A percentile compares a stretch with the other conserved stretches of the same genome.
These are phyloP conservation scores for Lecanicillium sp. DNA, from an alignment of 2,329 filamentous ascomycete species.

Conservation along the genomic window DNA sequence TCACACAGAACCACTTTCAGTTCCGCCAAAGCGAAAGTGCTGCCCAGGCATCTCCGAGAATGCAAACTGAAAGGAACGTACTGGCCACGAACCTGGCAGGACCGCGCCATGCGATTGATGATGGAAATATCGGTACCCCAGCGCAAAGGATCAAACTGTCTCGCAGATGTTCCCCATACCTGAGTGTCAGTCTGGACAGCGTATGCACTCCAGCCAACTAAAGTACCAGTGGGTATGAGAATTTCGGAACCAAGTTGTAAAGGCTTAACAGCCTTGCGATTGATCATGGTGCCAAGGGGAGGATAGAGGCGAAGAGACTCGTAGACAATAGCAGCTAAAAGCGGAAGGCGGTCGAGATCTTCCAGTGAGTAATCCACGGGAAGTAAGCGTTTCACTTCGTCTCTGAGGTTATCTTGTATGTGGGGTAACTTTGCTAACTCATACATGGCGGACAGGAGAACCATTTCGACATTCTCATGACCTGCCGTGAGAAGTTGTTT, in stretches of 20 bases:
- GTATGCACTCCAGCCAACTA: neutral
- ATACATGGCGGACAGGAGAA: neutral
- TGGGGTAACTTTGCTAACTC: neutral
- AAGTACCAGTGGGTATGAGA: neutral
- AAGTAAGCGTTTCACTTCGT: neutral
- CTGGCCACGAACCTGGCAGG: neutral
- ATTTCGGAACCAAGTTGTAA: neutral
- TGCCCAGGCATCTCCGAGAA: neutral
- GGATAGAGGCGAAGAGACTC: slow-evolving; percentile 2
- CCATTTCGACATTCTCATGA: neutral
- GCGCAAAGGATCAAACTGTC: neutral
- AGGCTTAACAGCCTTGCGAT: neutral
- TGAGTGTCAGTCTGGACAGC: neutral
- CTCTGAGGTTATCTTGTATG: neutral
- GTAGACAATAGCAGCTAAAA: neutral
- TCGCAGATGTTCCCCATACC: neutral
- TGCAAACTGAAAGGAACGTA: neutral
- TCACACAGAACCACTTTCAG: neutral
- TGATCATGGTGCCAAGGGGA: neutral
- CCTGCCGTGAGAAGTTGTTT: neutral
- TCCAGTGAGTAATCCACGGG: neutral
- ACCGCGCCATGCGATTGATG: neutral
- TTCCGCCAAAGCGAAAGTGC: neutral
- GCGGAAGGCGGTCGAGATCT: neutral
- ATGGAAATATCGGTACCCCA: neutral